phyloP scores from a whole-genome alignment of 2,329 filamentous ascomycete genomes.

The Xylariaceae sp. region DNA sequence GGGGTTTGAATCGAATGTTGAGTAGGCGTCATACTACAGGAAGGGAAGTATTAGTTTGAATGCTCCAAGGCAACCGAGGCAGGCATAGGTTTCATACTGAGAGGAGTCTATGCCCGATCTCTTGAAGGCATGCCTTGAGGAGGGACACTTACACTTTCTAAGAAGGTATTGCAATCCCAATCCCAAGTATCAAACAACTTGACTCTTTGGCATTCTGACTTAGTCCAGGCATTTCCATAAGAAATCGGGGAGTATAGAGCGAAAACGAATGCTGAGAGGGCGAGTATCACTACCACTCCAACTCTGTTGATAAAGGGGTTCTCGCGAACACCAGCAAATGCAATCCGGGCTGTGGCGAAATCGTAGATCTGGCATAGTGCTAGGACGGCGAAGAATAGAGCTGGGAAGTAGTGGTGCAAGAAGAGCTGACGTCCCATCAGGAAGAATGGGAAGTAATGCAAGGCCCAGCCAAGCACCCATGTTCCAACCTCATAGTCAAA shows the following conservation, averaged over 20 bases:
- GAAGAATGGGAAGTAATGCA: constrained; percentile 99
- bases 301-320: constrained; percentile 68
- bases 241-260: constrained; percentile 80
- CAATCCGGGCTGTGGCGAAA: constrained; percentile 70
- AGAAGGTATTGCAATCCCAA: constrained; percentile 96
- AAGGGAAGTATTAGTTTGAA: constrained; percentile 6
- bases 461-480: constrained; percentile 85
- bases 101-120: constrained; percentile 27
- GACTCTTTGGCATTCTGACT: constrained; percentile 74
- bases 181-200: constrained; percentile 91
- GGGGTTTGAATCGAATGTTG: constrained; percentile 26
- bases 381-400: constrained; percentile 90
- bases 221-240: constrained; percentile 94
- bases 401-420: constrained; percentile 97
- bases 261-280: constrained; percentile 70
- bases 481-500: constrained; percentile 97
- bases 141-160: constrained; percentile 68
- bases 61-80: neutral
- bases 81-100: constrained; percentile 4
- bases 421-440: constrained; percentile 98
- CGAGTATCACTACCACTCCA: constrained; percentile 69
- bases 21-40: constrained; percentile 47
- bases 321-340: constrained; percentile 60
- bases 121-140: constrained; percentile 34
- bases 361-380: constrained; percentile 86